phyloP scores from a whole-genome alignment of 1,139 yeast genomes.

The Geotrichum histeridarum region DNA sequence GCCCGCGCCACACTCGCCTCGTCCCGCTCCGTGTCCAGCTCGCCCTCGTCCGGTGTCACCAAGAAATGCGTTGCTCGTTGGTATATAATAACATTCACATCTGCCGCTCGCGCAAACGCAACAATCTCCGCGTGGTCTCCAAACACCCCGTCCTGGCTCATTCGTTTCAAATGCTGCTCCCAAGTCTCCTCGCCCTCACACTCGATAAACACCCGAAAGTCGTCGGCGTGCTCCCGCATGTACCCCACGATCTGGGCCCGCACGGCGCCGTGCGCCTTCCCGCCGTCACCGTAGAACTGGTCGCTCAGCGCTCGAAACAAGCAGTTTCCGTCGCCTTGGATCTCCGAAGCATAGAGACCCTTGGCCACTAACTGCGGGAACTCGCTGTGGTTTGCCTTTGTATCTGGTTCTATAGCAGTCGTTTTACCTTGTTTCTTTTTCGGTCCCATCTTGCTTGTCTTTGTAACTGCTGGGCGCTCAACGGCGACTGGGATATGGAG shows the following conservation, averaged over 20 bases:
- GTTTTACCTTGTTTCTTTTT: not conserved
- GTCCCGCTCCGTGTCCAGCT: not conserved
- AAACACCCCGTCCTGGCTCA: conserved; percentile 40
- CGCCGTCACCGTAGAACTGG: conserved; percentile 39
- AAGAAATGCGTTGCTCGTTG: conserved; percentile 16
- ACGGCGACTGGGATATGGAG: not conserved
- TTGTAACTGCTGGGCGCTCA: not conserved
- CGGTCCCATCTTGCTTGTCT: not conserved
- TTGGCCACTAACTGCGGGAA: conserved; percentile 37
- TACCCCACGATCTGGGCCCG: conserved; percentile 36
- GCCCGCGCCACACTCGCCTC: conserved; percentile 1
- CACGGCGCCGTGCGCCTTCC: conserved; percentile 31
- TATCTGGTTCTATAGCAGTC: too few relatives aligned
- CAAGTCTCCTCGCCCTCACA: conserved; percentile 34
- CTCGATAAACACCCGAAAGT: conserved; percentile 33
- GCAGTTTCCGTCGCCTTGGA: conserved; percentile 44
- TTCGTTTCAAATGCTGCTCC: conserved; percentile 35
- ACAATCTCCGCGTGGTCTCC: conserved; percentile 44
- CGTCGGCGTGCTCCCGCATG: conserved; percentile 32
- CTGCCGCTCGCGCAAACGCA: conserved; percentile 37
- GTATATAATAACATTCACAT: conserved; percentile 37
- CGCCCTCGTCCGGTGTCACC: conserved; percentile 8
- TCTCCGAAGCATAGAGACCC: conserved; percentile 39
- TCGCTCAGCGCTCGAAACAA: conserved; percentile 42
- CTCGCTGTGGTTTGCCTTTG: conserved; percentile 21